These are phyloP conservation scores for Fusarium dimerum DNA, from an alignment of 2,329 filamentous ascomycete species.

Conservation along the genomic window DNA sequence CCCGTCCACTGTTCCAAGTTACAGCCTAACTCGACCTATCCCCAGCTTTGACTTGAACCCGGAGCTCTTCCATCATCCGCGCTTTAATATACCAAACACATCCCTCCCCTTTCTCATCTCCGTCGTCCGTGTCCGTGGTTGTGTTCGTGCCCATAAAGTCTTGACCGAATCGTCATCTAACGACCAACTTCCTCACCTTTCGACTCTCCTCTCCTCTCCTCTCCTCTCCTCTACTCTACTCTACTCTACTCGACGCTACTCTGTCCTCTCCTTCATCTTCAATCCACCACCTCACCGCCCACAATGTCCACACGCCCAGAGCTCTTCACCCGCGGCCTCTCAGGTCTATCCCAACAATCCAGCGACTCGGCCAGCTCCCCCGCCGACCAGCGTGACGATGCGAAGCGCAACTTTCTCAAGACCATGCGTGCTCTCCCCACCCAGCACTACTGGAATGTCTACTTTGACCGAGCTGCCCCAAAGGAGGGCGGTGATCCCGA, in stretches of 20 bases:
- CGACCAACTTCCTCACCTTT: not conserved
- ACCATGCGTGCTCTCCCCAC: conserved; percentile 71
- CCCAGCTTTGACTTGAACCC: too few species aligned
- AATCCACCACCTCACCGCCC: conserved; percentile 14
- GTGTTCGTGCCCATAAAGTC: too few species aligned
- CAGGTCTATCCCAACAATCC: conserved; percentile 60
- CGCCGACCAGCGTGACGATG: conserved; percentile 72
- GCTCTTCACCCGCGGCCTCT: conserved; percentile 64
- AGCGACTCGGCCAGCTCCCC: conserved; percentile 65
- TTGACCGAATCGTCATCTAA: not conserved
- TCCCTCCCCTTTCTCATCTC: too few species aligned
- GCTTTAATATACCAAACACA: too few species aligned
- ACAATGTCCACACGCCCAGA: conserved; percentile 58
- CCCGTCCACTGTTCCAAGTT: too few species aligned
- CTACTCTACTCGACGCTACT: not conserved
- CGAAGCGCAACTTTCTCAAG: conserved; percentile 81
- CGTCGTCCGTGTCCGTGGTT: too few species aligned
- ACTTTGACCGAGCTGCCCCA: conserved; percentile 57
- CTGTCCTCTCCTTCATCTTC: not conserved
- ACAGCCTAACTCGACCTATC: too few species aligned
- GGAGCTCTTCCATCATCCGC: too few species aligned
- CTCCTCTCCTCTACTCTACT: not conserved
- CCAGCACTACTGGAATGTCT: conserved; percentile 79
- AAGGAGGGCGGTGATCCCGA: conserved; percentile 39
- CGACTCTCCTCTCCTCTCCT: not conserved